Evolutionary conservation across 352 stramenopile species (phyloP).

Genomic region (Globisporangium emineosum): DNA sequence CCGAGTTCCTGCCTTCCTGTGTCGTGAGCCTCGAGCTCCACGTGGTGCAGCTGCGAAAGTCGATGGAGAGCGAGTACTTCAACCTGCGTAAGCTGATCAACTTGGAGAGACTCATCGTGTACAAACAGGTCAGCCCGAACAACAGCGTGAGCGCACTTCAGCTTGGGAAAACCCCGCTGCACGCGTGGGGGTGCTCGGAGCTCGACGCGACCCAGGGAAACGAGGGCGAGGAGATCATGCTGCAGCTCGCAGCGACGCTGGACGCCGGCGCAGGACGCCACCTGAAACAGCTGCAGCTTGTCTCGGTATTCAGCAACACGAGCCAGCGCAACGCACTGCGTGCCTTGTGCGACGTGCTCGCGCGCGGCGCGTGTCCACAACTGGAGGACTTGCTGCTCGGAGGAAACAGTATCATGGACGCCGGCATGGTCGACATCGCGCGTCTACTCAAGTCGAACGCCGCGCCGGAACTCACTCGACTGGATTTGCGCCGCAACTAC

Average conservation of each 20-base stretch:
- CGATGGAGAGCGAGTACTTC: conserved; percentile 23
- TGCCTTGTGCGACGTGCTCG: conserved; percentile 39
- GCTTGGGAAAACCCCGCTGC: conserved; percentile 27
- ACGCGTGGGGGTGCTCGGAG: conserved; percentile 61
- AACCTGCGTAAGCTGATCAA: conserved; percentile 44
- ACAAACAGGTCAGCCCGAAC: conserved; percentile 25
- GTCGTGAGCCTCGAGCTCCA: conserved; percentile 45
- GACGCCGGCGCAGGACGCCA: conserved; percentile 30
- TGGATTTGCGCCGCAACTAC: conserved; percentile 72
- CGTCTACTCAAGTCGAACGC: conserved; percentile 32
- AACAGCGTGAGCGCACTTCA: not conserved
- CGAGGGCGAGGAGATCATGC: conserved; percentile 46
- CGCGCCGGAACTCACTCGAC: conserved; percentile 34
- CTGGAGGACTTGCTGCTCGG: conserved; percentile 58
- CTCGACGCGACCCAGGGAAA: conserved; percentile 54
- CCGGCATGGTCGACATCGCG: conserved; percentile 45
- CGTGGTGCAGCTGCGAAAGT: conserved; percentile 33
- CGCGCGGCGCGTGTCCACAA: conserved; percentile 40
- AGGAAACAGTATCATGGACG: conserved; percentile 65
- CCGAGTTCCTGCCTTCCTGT: conserved; percentile 48
- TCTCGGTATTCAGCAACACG: conserved; percentile 75
- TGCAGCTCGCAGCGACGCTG: conserved; percentile 39
- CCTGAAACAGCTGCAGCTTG: conserved; percentile 57
- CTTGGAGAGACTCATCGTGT: conserved; percentile 56
- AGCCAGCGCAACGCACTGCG: conserved; percentile 42